phyloP scores from a whole-genome alignment of 2,329 filamentous ascomycete genomes.

The Pseudopithomyces maydicus region DNA sequence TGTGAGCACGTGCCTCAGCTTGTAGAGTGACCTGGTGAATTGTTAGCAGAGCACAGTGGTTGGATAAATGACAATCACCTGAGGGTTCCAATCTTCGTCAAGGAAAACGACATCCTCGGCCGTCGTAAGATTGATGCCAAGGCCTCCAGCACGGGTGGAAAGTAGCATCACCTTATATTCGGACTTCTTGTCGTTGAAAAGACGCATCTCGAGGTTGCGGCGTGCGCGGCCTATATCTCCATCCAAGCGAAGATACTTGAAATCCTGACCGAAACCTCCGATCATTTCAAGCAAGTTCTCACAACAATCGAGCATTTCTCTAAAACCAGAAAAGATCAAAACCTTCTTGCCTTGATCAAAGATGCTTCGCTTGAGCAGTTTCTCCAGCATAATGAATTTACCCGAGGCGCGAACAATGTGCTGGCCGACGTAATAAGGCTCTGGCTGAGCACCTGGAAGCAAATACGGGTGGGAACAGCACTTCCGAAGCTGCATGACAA shows the following conservation, averaged over 20 bases:
- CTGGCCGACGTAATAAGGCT: conserved; percentile 52
- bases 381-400: conserved; percentile 62
- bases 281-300: conserved; percentile 57
- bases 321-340: conserved; percentile 63
- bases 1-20: conserved; percentile 60
- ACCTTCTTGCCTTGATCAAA: conserved; percentile 59
- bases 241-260: conserved; percentile 57
- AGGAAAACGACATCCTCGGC: conserved; percentile 63
- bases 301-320: conserved; percentile 55
- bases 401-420: conserved; percentile 58
- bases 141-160: conserved; percentile 60
- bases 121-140: conserved; percentile 61
- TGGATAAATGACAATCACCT: conserved; percentile 20
- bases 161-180: conserved; percentile 61
- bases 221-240: conserved; percentile 55
- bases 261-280: conserved; percentile 46
- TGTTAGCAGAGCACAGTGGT: not conserved
- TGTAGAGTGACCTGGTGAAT: conserved; percentile 51
- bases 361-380: conserved; percentile 55
- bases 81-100: conserved; percentile 62
- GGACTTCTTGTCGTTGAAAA: conserved; percentile 55
- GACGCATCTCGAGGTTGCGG: conserved; percentile 58
- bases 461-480: conserved; percentile 62
- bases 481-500: conserved; percentile 62
- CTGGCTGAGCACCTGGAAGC: conserved; percentile 51